Conservation (phyloP, 495 filamentous ascomycete genomes). For the Tuber borchii region DNA sequence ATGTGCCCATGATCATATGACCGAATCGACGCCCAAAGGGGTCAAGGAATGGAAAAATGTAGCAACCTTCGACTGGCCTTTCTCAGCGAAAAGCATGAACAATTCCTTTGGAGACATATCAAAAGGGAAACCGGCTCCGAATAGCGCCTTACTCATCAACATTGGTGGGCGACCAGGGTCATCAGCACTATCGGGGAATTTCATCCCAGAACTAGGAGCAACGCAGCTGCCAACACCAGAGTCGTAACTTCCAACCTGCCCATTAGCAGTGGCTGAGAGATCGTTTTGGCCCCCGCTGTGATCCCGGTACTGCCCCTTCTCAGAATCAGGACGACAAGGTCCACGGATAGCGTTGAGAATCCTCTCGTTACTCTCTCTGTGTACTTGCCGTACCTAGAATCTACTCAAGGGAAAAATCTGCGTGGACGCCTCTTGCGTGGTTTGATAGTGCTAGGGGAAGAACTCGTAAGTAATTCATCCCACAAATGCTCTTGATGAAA, state of each 20-base stretch:
- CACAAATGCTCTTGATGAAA: background rate
- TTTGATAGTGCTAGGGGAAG: slow-evolving; percentile 31
- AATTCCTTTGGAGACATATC: slow-evolving; percentile 41
- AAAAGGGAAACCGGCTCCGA: slow-evolving; percentile 37
- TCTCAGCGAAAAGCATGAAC: slow-evolving; percentile 33
- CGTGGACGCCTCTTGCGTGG: slow-evolving; percentile 31
- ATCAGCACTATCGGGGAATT: background rate
- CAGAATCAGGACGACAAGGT: background rate
- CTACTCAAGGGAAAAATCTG: background rate
- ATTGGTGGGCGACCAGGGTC: slow-evolving; percentile 21
- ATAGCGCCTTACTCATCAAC: slow-evolving; percentile 37
- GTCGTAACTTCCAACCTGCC: background rate
- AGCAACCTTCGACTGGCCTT: slow-evolving; percentile 37
- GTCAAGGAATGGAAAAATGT: slow-evolving; percentile 37
- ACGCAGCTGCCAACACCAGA: too few relatives aligned
- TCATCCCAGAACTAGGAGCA: background rate
- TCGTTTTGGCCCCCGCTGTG: background rate
- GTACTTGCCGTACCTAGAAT: background rate
- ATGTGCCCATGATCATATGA: slow-evolving; percentile 37
- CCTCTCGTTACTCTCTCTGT: background rate
- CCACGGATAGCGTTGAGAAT: background rate
- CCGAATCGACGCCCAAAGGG: slow-evolving; percentile 36
- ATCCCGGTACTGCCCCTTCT: background rate
- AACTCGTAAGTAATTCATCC: slow-evolving; percentile 5
- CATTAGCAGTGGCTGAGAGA: background rate